Base-by-base conservation (phyloP, 2,329 filamentous ascomycete genomes). In the Penicillium sp. region DNA sequence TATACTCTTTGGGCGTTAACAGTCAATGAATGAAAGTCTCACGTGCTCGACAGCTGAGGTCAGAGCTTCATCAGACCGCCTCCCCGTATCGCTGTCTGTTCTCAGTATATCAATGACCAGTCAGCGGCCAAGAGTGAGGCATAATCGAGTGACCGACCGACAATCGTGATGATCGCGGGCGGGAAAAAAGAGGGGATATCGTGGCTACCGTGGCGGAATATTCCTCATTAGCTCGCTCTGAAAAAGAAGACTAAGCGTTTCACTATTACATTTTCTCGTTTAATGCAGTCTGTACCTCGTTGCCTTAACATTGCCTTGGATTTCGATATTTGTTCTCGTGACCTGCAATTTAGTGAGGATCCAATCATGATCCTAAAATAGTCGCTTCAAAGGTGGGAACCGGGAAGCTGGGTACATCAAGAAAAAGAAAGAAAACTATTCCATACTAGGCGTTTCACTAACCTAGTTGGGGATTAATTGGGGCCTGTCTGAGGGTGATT, bases 161-260 rank as follows among this genome's bases (percentile, higher is more conserved):
- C 48, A 59, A 68, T 64, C 61, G 43, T 61, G 60, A 56, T 65
- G 61, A 67, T 67, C 63, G 55, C 54, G 59, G 57, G 55, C 54
- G 59, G 57, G 52, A 59, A 62, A 59, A 62, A 58, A 54, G 47
- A 47, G 55, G 57, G 47, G 53, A 27, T 41, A 19, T 13, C 19
- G 19, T 41, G 7, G 19, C 7, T 11, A 22, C 39, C 19, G 39
- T 41, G 19, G 39, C 39, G 10, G 39, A 7, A 41, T 22, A 22
- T 41, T 41, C 7, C 19, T 41, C 19, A 41, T 33, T 33, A 33
- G 31, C 31, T 31, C 27, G 27, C 27, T 14, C 31, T 33, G 31
- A 7, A 33, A 33, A 33, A 16, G 31, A 16, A 33, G 14, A 14
- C 31, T 33, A 16, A 19, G 10, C 39, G 39, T 19, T 10, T 14